Conservation (phyloP, 164 flowering plant species). For the Kingdonia uniflora region DNA sequence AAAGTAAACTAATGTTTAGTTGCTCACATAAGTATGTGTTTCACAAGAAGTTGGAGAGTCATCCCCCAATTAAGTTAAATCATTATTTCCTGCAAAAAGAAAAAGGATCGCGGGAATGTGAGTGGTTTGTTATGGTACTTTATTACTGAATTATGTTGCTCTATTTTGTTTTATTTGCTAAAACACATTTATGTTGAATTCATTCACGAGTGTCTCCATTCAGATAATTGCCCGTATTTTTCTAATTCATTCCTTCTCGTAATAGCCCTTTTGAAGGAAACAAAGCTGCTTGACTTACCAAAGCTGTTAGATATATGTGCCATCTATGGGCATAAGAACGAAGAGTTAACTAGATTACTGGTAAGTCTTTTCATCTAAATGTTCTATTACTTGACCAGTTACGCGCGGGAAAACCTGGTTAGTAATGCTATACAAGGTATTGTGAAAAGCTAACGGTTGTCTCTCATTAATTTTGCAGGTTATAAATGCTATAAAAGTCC, state of each 20-base stretch:
- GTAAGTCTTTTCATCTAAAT: conserved; percentile 28
- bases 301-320: conserved; percentile 95
- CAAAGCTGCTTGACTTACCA: conserved; percentile 76
- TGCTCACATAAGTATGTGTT: no score
- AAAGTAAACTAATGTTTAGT: no score
- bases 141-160: no score
- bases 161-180: no score
- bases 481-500: conserved; percentile 61
- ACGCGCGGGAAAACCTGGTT: no score
- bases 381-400: conserved; percentile 3
- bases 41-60: no score
- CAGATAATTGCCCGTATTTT: neutral
- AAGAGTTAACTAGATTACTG: conserved; percentile 56
- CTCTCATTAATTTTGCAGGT: conserved; percentile 37
- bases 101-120: no score
- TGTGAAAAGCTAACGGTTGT: neutral
- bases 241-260: conserved; percentile 28
- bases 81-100: no score
- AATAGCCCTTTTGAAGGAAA: conserved; percentile 91
- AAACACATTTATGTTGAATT: no score
- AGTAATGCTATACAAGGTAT: neutral
- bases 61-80: no score
- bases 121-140: neutral
- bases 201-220: neutral
- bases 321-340: conserved; percentile 83